phyloP scores from a whole-genome alignment of 768 basidiomycete species.

The Boletus barrowsii region DNA sequence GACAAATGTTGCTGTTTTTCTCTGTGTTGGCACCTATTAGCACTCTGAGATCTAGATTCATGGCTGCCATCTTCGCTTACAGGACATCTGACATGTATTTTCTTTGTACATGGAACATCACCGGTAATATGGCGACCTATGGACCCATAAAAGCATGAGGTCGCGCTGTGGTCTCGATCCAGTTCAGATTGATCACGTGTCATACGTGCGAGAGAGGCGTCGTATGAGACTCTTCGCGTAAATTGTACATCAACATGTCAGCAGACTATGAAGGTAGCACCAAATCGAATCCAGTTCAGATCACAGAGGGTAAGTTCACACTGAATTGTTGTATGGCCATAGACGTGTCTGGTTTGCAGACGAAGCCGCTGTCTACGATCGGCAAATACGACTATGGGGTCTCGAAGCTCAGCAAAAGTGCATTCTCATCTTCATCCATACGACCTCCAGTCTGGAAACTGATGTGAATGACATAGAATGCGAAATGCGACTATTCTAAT shows the following conservation, averaged over 20 bases:
- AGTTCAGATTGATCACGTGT: conserved; percentile 16
- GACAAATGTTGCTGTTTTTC: too few relatives aligned
- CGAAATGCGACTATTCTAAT: conserved; percentile 88
- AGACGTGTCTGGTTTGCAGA: conserved; percentile 31
- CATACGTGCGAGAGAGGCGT: too few relatives aligned
- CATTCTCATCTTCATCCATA: conserved; percentile 10
- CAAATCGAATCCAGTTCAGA: conserved; percentile 41
- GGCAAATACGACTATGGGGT: conserved; percentile 97
- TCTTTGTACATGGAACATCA: too few relatives aligned
- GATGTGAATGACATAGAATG: conserved; percentile 57
- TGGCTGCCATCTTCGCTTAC: too few relatives aligned
- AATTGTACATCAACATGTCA: conserved; percentile 14
- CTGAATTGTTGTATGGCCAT: background rate
- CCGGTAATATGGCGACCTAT: too few relatives aligned
- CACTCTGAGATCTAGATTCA: too few relatives aligned
- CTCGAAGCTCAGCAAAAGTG: conserved; percentile 96
- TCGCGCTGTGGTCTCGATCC: too few relatives aligned
- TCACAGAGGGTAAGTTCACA: conserved; percentile 61
- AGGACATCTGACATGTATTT: too few relatives aligned
- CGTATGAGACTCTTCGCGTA: background rate
- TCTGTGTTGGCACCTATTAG: too few relatives aligned
- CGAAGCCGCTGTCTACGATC: conserved; percentile 87
- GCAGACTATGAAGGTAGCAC: conserved; percentile 27
- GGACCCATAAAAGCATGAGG: too few relatives aligned
- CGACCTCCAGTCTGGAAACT: conserved; percentile 1